Evolutionary conservation across 768 basidiomycete genomes (phyloP).

Genomic region (Mycena galopus): DNA sequence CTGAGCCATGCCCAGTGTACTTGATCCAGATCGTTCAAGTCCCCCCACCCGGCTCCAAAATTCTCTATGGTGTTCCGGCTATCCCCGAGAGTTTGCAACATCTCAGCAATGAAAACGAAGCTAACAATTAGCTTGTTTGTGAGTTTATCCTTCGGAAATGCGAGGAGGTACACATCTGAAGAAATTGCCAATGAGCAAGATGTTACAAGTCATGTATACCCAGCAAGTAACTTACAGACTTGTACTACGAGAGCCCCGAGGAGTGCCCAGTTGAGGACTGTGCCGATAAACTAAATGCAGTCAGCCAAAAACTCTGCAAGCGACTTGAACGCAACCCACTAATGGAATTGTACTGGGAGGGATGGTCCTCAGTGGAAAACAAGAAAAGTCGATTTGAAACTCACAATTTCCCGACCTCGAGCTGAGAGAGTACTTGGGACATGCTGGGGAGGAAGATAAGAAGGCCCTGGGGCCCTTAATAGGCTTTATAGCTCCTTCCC

Average conservation of each 20-base stretch:
- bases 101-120: constrained; percentile 36
- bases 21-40: constrained; percentile 27
- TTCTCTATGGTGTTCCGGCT: constrained; percentile 34
- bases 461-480: too few species aligned
- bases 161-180: constrained; percentile 48
- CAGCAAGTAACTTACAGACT: constrained; percentile 14
- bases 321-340: neutral
- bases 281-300: constrained; percentile 16
- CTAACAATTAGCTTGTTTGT: constrained; percentile 33
- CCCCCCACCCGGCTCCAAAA: constrained; percentile 37
- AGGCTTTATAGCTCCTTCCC: too few species aligned
- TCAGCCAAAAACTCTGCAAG: neutral
- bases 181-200: neutral
- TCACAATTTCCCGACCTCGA: constrained; percentile 6
- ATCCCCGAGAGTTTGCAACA: constrained; percentile 38
- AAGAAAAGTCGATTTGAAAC: neutral
- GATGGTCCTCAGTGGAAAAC: neutral
- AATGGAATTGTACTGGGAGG: constrained; percentile 12
- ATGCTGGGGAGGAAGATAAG: neutral
- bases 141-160: constrained; percentile 43
- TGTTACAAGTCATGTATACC: neutral
- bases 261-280: constrained; percentile 21
- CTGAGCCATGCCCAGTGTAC: constrained; percentile 37
- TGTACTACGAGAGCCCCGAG: constrained; percentile 19
- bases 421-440: neutral